Evolutionary conservation across 78 protist genomes (phyloP).

Genomic region (Acrasis kona): DNA sequence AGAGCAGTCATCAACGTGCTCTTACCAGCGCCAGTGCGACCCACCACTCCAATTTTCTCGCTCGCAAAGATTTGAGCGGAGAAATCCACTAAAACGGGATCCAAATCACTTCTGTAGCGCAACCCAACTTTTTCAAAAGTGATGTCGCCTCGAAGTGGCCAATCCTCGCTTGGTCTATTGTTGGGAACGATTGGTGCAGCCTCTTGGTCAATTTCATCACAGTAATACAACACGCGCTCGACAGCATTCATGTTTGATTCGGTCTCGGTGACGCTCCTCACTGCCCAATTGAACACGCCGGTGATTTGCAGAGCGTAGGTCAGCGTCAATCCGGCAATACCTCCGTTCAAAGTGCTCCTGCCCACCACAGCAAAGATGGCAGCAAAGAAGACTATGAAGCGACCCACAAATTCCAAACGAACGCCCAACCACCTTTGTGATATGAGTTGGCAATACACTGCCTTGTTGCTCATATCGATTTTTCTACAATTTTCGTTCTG

Average conservation of each 20-base stretch:
- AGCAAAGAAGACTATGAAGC: constrained; percentile 34
- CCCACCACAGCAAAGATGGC: constrained; percentile 32
- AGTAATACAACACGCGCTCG: constrained; percentile 10
- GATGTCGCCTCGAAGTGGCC: constrained; percentile 64
- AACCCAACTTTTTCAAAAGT: constrained; percentile 35
- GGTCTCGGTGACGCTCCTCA: constrained; percentile 1
- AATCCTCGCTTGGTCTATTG: not conserved
- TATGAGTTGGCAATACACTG: not conserved
- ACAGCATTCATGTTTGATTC: constrained; percentile 12
- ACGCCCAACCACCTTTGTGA: constrained; percentile 61
- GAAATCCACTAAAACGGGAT: constrained; percentile 34
- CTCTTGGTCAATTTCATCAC: constrained; percentile 7
- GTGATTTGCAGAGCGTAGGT: constrained; percentile 32
- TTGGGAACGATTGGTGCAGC: not conserved
- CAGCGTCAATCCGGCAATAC: constrained; percentile 45
- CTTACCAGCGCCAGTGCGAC: constrained; percentile 81
- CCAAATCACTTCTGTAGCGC: constrained; percentile 40
- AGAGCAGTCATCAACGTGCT: constrained; percentile 22
- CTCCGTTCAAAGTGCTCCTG: constrained; percentile 17
- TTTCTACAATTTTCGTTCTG: not conserved
- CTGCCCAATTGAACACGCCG: not conserved
- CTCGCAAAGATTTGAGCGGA: constrained; percentile 16
- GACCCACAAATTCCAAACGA: constrained; percentile 60
- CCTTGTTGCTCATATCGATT: not conserved
- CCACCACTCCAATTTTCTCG: constrained; percentile 76